Percentiles rank a stretch among this genome's conserved stretches.
These are phyloP conservation scores for Malassezia vespertilionis DNA, from an alignment of 1,284 basidiomycete species.

Conservation along the genomic window DNA sequence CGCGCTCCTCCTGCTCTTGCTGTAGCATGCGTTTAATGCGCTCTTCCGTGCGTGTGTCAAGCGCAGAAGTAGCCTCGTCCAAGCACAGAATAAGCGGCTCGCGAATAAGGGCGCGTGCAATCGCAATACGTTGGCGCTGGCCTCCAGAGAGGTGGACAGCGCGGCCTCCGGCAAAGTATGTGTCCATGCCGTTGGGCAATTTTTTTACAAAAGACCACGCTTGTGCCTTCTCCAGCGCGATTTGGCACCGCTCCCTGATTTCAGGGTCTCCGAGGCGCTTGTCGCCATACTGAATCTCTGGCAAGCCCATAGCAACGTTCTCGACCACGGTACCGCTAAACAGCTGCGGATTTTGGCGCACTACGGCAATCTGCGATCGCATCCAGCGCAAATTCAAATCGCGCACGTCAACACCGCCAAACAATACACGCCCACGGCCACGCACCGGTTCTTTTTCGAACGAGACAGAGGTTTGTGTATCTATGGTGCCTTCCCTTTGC, in stretches of 20 bases:
- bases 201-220: conserved; percentile 49
- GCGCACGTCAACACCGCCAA: conserved; percentile 45
- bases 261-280: background rate
- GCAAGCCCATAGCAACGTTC: conserved; percentile 42
- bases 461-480: conserved; percentile 2
- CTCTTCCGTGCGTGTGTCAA: conserved; percentile 41
- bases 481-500: conserved; percentile 2
- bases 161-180: conserved; percentile 46
- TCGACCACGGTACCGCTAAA: conserved; percentile 42
- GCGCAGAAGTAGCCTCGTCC: conserved; percentile 42
- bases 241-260: conserved; percentile 42
- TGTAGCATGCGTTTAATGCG: conserved; percentile 35
- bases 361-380: conserved; percentile 49
- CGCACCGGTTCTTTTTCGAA: conserved; percentile 18
- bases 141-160: conserved; percentile 45
- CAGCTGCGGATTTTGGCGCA: conserved; percentile 49
- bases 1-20: conserved; percentile 34
- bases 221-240: conserved; percentile 46
- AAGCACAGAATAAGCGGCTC: conserved; percentile 36
- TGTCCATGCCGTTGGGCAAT: conserved; percentile 48
- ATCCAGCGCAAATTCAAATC: conserved; percentile 49
- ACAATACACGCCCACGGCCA: conserved; percentile 32
- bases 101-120: conserved; percentile 41
- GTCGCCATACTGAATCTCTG: conserved; percentile 21
- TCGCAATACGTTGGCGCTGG: conserved; percentile 41